These are phyloP conservation scores for Passiflora organensis DNA, from an alignment of 345 rosid genomes.

Conservation along the genomic window DNA sequence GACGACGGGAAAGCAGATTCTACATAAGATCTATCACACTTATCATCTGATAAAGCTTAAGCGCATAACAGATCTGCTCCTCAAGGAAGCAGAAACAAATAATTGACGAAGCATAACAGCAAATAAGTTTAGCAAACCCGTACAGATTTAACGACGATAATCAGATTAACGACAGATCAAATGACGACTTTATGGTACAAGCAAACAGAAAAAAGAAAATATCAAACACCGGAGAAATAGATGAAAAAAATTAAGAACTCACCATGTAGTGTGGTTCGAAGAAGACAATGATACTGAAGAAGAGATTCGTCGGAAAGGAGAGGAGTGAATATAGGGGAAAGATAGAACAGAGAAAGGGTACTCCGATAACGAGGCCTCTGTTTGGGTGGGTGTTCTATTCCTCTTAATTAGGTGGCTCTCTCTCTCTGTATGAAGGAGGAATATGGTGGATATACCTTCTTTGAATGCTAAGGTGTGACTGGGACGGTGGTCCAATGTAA, in stretches of 20 bases:
- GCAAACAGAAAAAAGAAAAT: not conserved
- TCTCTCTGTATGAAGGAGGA: not conserved
- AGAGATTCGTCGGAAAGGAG: not conserved
- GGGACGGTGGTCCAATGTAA: not conserved
- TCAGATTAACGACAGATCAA: slow-evolving; percentile 6
- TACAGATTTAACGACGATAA: not conserved
- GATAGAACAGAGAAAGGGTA: not conserved
- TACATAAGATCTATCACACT: not conserved
- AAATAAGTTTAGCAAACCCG: not conserved
- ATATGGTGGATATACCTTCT: not conserved
- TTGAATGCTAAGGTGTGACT: not conserved
- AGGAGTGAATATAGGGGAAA: not conserved
- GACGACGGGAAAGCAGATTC: not conserved
- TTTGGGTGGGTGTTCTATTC: not conserved
- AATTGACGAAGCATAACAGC: not conserved
- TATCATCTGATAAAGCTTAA: not conserved
- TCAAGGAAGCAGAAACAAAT: not conserved
- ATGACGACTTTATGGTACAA: not conserved
- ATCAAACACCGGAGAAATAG: not conserved
- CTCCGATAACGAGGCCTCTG: slow-evolving; percentile 12
- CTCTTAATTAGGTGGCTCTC: slow-evolving; percentile 9
- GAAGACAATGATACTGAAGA: not conserved
- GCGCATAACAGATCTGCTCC: slow-evolving; percentile 13
- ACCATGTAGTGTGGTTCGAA: slow-evolving; percentile 5
- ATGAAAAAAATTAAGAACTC: not conserved